phyloP scores from a whole-genome alignment of 306 rosid species.

The Glycine latifolia region DNA sequence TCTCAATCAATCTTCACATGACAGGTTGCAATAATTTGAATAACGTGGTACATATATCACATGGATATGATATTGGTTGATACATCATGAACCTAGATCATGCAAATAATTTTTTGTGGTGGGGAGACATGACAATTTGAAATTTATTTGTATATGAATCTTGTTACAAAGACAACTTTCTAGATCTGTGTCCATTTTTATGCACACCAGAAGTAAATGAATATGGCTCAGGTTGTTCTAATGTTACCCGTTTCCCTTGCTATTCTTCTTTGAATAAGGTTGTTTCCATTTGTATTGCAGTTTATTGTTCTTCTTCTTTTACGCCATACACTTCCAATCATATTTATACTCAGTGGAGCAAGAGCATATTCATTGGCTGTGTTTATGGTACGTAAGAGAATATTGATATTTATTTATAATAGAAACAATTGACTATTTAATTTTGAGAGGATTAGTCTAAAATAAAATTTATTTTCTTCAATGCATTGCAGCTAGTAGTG shows the following conservation, averaged over 20 bases:
- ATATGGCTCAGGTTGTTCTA: too few species aligned
- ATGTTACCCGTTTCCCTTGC: not conserved
- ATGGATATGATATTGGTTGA: not conserved
- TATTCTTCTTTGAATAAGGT: conserved; percentile 11
- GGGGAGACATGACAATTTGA: not conserved
- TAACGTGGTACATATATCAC: not conserved
- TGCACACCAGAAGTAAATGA: not conserved
- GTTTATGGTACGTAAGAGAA: conserved; percentile 59
- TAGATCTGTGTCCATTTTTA: not conserved
- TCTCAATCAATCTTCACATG: not conserved
- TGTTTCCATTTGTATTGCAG: conserved; percentile 56
- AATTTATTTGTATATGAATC: not conserved
- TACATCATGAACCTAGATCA: not conserved
- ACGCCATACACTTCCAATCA: conserved; percentile 73
- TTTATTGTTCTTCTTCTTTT: conserved; percentile 72
- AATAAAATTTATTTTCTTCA: not conserved
- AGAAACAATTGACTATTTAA: conserved; percentile 10
- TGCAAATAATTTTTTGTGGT: not conserved
- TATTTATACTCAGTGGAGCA: conserved; percentile 62
- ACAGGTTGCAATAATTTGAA: not conserved
- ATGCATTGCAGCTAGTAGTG: conserved; percentile 60
- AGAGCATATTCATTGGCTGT: conserved; percentile 65
- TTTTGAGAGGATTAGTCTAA: not conserved
- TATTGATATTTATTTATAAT: not conserved
- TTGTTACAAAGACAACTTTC: not conserved